Conservation (phyloP, 345 rosid genomes). For the Pistacia integerrima region DNA sequence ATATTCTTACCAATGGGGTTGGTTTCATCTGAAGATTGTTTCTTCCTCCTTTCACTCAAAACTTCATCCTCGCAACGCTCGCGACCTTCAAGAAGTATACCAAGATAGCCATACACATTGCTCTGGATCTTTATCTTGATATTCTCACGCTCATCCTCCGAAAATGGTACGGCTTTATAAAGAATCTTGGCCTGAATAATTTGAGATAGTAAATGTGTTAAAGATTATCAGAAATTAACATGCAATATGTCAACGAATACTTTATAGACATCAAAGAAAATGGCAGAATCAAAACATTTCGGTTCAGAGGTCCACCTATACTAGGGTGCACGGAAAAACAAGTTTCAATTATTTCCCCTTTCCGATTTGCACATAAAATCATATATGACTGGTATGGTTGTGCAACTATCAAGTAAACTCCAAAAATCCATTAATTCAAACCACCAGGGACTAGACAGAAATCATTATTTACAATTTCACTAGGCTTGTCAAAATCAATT, state of each 20-base stretch:
- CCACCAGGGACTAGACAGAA: background rate
- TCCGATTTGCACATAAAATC: background rate
- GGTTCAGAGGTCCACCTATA: background rate
- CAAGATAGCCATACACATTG: slow-evolving; percentile 88
- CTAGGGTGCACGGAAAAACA: background rate
- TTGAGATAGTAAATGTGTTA: slow-evolving; percentile 9
- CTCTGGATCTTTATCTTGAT: slow-evolving; percentile 82
- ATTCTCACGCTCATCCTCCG: slow-evolving; percentile 81
- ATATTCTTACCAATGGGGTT: slow-evolving; percentile 42
- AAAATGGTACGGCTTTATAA: slow-evolving; percentile 78
- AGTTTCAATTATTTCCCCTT: background rate
- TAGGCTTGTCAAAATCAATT: background rate
- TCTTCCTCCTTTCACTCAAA: slow-evolving; percentile 46
- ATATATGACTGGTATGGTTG: background rate
- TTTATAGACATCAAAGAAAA: background rate
- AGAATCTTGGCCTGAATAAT: slow-evolving; percentile 89
- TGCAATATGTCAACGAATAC: background rate
- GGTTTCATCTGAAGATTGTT: slow-evolving; percentile 31
- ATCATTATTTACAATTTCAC: background rate
- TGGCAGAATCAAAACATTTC: background rate
- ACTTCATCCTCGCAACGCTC: slow-evolving; percentile 93
- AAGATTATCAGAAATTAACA: slow-evolving; percentile 4
- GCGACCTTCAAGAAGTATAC: slow-evolving; percentile 95
- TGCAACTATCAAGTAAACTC: background rate
- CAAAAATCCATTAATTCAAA: background rate